These are phyloP conservation scores for Puccinia hordei DNA, from an alignment of 1,284 basidiomycete genomes.

Conservation along the genomic window DNA sequence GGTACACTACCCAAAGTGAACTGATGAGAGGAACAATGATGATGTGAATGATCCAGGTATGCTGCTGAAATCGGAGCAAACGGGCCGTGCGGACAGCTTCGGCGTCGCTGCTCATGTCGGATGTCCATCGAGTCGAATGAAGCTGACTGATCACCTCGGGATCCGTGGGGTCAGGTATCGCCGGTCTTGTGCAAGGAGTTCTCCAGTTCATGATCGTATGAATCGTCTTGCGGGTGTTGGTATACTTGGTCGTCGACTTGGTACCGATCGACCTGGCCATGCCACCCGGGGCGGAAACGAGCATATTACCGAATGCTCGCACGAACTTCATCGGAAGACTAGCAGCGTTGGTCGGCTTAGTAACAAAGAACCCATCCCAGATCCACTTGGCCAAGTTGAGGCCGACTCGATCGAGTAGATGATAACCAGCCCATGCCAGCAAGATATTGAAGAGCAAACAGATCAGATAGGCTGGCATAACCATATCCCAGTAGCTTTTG, in stretches of 20 bases:
- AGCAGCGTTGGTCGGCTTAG: conserved; percentile 57
- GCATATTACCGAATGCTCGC: conserved; percentile 53
- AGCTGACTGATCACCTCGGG: conserved; percentile 59
- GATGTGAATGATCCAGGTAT: conserved; percentile 59
- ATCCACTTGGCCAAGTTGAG: conserved; percentile 60
- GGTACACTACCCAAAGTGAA: conserved; percentile 59
- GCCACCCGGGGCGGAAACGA: conserved; percentile 55
- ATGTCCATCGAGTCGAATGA: conserved; percentile 60
- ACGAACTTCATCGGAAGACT: conserved; percentile 56
- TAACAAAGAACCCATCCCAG: conserved; percentile 60
- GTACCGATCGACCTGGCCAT: conserved; percentile 51
- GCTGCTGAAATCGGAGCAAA: conserved; percentile 58
- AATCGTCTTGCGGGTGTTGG: conserved; percentile 40
- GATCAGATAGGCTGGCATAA: conserved; percentile 60
- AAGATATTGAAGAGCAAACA: conserved; percentile 60
- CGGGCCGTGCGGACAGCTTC: conserved; percentile 60
- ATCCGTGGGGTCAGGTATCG: conserved; percentile 57
- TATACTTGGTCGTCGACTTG: conserved; percentile 50
- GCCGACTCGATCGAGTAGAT: conserved; percentile 59
- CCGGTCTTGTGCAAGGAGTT: conserved; percentile 55
- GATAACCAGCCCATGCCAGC: conserved; percentile 60
- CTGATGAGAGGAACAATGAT: conserved; percentile 59
- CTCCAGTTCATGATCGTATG: conserved; percentile 58
- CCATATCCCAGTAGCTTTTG: conserved; percentile 59
- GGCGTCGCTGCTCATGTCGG: conserved; percentile 58